Evolutionary conservation across 352 stramenopile genomes (phyloP).

Genomic region (Pythium coloratum): DNA sequence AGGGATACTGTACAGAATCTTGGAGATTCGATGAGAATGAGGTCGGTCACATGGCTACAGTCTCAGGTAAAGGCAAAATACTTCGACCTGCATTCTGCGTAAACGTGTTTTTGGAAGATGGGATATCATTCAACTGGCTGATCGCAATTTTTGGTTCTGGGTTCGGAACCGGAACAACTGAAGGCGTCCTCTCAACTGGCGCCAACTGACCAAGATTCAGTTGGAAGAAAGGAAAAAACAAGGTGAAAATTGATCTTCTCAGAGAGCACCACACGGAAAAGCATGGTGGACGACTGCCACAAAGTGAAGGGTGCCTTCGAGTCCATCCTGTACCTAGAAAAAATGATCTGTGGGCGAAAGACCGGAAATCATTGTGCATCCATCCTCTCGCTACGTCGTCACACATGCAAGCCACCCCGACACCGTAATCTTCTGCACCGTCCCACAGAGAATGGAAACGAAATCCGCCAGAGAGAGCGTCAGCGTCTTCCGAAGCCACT

Average conservation of each 20-base stretch:
- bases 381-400: not conserved
- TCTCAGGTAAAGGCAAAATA: not conserved
- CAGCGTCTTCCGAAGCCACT: not conserved
- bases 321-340: not conserved
- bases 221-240: not conserved
- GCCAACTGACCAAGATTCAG: not conserved
- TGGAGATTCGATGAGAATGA: slow-evolving; percentile 16
- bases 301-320: no score
- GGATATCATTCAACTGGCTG: not conserved
- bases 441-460: not conserved
- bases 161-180: not conserved
- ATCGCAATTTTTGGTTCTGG: not conserved
- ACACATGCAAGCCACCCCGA: not conserved
- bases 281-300: no score
- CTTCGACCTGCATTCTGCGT: slow-evolving; percentile 2
- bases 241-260: not conserved
- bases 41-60: slow-evolving; percentile 16
- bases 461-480: not conserved
- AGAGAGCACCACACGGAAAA: no score
- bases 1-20: slow-evolving; percentile 10
- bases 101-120: not conserved
- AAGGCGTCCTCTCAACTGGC: not conserved
- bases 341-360: not conserved
- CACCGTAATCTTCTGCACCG: slow-evolving; percentile 2
- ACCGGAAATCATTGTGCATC: not conserved